phyloP scores from a whole-genome alignment of 331 rosid species.

The Acacia pycnantha region DNA sequence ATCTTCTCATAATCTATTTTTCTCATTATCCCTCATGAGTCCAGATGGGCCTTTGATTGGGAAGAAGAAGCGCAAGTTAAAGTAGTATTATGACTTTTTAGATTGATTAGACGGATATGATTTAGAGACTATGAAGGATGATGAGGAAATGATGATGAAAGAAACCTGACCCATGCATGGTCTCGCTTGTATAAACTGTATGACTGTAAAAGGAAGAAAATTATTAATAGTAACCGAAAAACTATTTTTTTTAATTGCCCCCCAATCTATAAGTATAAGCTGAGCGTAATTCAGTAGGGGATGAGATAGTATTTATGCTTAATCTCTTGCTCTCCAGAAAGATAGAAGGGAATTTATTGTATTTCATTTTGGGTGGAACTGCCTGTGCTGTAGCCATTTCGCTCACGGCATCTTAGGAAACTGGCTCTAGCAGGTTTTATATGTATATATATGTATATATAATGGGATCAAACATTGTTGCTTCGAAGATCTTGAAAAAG shows the following conservation, averaged over 20 bases:
- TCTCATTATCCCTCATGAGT: too few relatives aligned
- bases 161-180: too few relatives aligned
- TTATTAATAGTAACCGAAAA: background rate
- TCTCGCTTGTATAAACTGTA: background rate
- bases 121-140: too few relatives aligned
- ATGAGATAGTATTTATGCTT: background rate
- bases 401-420: background rate
- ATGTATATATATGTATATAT: too few relatives aligned
- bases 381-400: background rate
- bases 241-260: background rate
- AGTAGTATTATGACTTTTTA: too few relatives aligned
- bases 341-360: background rate
- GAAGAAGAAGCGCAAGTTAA: too few relatives aligned
- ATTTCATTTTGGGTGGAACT: background rate
- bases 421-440: background rate
- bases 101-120: too few relatives aligned
- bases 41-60: too few relatives aligned
- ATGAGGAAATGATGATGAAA: too few relatives aligned
- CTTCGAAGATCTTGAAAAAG: background rate
- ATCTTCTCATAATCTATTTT: too few relatives aligned
- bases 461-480: background rate
- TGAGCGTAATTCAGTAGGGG: too few relatives aligned
- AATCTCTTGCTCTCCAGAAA: background rate
- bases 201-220: background rate
- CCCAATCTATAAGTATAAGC: background rate